Evolutionary conservation across 768 basidiomycete genomes (phyloP), one percentile per base, ranked within the genome.

Genomic region (Nevesoporus exiguus): DNA sequence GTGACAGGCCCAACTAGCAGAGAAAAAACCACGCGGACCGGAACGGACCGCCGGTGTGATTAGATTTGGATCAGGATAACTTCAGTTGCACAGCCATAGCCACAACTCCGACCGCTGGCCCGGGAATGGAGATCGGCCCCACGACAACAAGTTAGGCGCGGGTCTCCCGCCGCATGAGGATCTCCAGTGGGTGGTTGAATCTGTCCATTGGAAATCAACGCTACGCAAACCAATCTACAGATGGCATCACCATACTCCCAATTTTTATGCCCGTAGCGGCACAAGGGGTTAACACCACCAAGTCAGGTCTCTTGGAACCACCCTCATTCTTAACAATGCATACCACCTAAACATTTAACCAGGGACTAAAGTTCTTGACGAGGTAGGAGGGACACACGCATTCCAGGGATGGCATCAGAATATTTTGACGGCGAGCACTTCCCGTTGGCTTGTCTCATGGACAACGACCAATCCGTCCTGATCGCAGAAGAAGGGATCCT

Each of bases 191-290:
- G 86, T 57, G 17, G 14, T 0, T 2, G n/a, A n/a, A n/a, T 37
- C 42, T 54, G 13, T 52, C 30, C 52, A 50, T 34, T 57, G 4
- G 33, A 46, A 44, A n/a, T 39, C 31, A 19, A 47, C 46, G 19
- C 17, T n/a, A n/a, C n/a, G n/a, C 22, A 47, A 45, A 57, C 51
- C 40, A 48, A 39, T 41, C 47, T n/a, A n/a, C n/a, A n/a, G 90
- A 93, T 74, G 90, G 90, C 9, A 73, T 80, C 36, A 93, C 91
- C 2, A 82, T 87, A 77, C 74, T 93, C 19, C 92, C 92, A 2
- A 91, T 92, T 0, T 95, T 95, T 63, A 95, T 94, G 93, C 93
- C 92, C 3, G 91, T 94, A 9, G 92, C 91, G 3, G 94, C 93
- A 5, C 93, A 95, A 66, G 91, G 91, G 92, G 4, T 73, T 95